Percentiles rank a stretch among this genome's conserved stretches.
Conservation (phyloP, 1,139 yeast genomes). For the Tardiomyces digboiensis region DNA sequence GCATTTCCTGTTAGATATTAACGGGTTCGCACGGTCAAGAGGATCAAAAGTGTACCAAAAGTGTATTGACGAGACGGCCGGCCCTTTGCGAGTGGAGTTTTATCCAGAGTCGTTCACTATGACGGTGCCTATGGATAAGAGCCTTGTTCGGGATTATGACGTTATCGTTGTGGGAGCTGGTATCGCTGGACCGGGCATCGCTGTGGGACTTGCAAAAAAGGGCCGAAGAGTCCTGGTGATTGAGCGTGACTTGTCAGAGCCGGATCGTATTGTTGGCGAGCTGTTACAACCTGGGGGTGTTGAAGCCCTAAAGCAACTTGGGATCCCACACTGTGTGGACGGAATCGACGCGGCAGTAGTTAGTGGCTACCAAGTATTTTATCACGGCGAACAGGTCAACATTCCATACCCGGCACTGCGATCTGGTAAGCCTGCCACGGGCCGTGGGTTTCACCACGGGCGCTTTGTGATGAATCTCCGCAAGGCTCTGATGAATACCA, state of each 20-base stretch:
- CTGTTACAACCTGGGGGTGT: slow-evolving; percentile 94
- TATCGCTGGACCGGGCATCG: slow-evolving; percentile 89
- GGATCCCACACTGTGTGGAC: slow-evolving; percentile 72
- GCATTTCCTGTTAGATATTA: no score
- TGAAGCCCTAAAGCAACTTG: slow-evolving; percentile 68
- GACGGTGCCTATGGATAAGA: background rate
- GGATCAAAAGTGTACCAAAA: no score
- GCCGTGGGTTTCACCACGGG: slow-evolving; percentile 85
- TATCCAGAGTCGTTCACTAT: background rate
- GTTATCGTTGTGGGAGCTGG: slow-evolving; percentile 88
- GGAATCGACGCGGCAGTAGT: slow-evolving; percentile 73
- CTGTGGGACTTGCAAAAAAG: slow-evolving; percentile 82
- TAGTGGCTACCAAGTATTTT: slow-evolving; percentile 74
- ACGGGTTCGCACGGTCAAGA: no score
- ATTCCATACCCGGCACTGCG: slow-evolving; percentile 55
- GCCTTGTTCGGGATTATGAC: slow-evolving; percentile 31
- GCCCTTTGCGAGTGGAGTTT: no score
- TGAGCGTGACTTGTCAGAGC: slow-evolving; percentile 86
- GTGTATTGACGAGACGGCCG: no score
- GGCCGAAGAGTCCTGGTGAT: slow-evolving; percentile 57
- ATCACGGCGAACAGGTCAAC: slow-evolving; percentile 42
- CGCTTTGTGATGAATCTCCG: slow-evolving; percentile 73
- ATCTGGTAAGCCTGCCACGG: slow-evolving; percentile 37
- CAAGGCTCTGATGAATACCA: slow-evolving; percentile 10
- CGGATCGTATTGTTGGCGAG: slow-evolving; percentile 96